Percentiles rank a stretch among this genome's conserved stretches.
These are phyloP conservation scores for Colletotrichum trifolii DNA, from an alignment of 2,329 filamentous ascomycete genomes.

Conservation along the genomic window DNA sequence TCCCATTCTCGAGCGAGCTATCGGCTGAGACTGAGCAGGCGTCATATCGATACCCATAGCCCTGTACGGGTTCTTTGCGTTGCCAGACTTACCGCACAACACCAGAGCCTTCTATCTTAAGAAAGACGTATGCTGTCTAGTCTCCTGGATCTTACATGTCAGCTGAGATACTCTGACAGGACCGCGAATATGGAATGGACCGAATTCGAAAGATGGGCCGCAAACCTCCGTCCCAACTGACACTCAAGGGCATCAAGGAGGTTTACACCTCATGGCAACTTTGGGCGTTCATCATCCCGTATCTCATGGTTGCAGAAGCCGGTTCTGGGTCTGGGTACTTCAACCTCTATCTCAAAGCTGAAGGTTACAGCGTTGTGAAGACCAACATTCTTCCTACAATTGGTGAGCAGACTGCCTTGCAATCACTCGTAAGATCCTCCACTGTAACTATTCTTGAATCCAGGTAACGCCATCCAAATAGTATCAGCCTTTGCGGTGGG, in stretches of 20 bases:
- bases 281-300: slow-evolving; percentile 38
- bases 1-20: background rate
- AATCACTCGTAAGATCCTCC: background rate
- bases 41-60: slow-evolving; percentile 40
- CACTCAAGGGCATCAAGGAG: slow-evolving; percentile 25
- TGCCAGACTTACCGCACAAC: slow-evolving; percentile 38
- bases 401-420: background rate
- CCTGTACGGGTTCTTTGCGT: slow-evolving; percentile 38
- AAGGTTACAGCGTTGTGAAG: slow-evolving; percentile 59
- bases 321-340: slow-evolving; percentile 39
- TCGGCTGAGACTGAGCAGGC: background rate
- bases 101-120: slow-evolving; percentile 36
- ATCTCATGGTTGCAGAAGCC: slow-evolving; percentile 36
- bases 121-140: background rate
- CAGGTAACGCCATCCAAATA: background rate
- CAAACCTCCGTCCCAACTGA: slow-evolving; percentile 30
- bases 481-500: slow-evolving; percentile 7
- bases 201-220: slow-evolving; percentile 39
- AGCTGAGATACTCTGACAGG: slow-evolving; percentile 15
- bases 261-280: slow-evolving; percentile 36
- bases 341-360: slow-evolving; percentile 54
- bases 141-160: background rate
- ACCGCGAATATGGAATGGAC: slow-evolving; percentile 37
- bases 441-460: background rate
- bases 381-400: slow-evolving; percentile 55